Evolutionary conservation across 805 yeast genomes (phyloP).

Genomic region (Saccharomycopsis fibuligera): DNA sequence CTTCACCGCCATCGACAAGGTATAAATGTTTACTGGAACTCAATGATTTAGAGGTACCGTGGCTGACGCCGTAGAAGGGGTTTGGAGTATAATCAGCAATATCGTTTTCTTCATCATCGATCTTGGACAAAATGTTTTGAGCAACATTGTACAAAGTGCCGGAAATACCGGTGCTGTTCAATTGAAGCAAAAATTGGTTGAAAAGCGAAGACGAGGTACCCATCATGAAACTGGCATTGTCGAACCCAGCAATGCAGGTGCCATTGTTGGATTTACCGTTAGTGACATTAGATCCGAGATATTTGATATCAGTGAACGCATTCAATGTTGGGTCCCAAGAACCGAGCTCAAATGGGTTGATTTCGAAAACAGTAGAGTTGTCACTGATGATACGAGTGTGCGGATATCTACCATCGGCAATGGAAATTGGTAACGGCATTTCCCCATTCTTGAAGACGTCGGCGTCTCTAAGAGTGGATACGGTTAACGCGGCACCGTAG

Average conservation of each 20-base stretch:
- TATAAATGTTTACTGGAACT: conserved; percentile 37
- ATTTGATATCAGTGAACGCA: conserved; percentile 59
- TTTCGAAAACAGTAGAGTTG: conserved; percentile 65
- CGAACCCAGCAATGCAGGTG: conserved; percentile 61
- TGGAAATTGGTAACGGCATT: conserved; percentile 70
- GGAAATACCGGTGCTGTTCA: conserved; percentile 47
- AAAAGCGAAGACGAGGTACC: conserved; percentile 83
- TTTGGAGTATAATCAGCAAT: conserved; percentile 69
- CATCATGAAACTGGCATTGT: conserved; percentile 73
- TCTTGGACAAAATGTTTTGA: conserved; percentile 37
- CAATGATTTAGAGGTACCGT: conserved; percentile 34
- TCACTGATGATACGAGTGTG: conserved; percentile 45
- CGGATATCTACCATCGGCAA: conserved; percentile 62
- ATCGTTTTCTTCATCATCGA: conserved; percentile 50
- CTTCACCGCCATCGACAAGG: conserved; percentile 72
- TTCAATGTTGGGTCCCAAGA: conserved; percentile 78
- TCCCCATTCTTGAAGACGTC: conserved; percentile 53
- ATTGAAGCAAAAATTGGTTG: conserved; percentile 54
- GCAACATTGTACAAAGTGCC: conserved; percentile 43
- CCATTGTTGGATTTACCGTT: conserved; percentile 43
- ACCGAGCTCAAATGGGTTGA: conserved; percentile 70
- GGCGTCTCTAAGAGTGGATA: conserved; percentile 50
- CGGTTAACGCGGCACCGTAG: conserved; percentile 59
- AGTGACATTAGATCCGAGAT: conserved; percentile 59
- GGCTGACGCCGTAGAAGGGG: conserved; percentile 50